Evolutionary conservation across 768 basidiomycete genomes (phyloP), one percentile per base, ranked within the genome.

Genomic region (Pleurotus ostreatus): DNA sequence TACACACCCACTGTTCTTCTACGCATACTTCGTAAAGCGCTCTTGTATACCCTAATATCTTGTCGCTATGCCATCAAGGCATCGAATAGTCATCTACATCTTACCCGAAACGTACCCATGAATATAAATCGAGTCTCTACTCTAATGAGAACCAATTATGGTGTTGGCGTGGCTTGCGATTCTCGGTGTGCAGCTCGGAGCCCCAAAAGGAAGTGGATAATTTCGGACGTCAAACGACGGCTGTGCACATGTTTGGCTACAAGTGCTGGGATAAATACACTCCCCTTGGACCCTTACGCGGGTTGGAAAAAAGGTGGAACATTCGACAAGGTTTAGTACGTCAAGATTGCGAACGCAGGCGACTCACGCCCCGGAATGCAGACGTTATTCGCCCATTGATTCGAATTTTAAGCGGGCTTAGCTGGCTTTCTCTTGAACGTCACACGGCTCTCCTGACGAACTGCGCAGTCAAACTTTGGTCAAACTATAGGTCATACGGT

Each of bases 221-320:
- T 8, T 30, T 30, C 30, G 30, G 30, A 34, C 30, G 30, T 11
- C 30, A 34, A 34, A 34, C 8, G 30, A 9, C 39, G 51, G 51
- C 51, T 39, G 51, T 53, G 51, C 23, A 40, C 15, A 25, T 53
- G 39, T 41, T 53, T 53, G 39, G 7, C 51, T 39, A 9, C 23
- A 20, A 4, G 37, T 18, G 3, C 13, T 20, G 7, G n/a, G 2
- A 25, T n/a, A 53, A 53, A 53, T 37, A 43, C n/a, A 12, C n/a
- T 18, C 1, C 38, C 18, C 49, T 6, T 22, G 3, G n/a, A 9
- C 8, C 39, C 51, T 18, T 16, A 11, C 7, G 5, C 38, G 11
- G 11, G 18, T 20, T 38, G 16, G 5, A 41, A 30, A 40, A 8
- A 15, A 8, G 5, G n/a, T 39, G 6, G 4, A 20, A 20, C 4